These are phyloP conservation scores for Ophiosphaerella herpotricha DNA, from an alignment of 2,329 filamentous ascomycete genomes.

Conservation along the genomic window DNA sequence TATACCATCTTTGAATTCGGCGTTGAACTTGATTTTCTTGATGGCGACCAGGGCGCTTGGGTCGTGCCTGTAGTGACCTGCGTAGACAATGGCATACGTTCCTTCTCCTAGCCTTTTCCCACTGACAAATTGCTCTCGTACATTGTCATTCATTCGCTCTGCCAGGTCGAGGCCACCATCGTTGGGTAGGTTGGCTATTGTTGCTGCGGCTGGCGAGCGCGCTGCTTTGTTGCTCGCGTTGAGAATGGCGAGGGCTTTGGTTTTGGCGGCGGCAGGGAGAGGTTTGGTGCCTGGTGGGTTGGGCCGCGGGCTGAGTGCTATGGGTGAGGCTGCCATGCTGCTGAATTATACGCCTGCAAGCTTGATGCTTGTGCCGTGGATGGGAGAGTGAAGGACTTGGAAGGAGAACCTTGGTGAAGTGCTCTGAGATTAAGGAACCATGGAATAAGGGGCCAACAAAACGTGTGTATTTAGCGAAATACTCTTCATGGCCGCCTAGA, in stretches of 20 bases:
- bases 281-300: constrained; percentile 24
- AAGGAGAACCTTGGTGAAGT: no score
- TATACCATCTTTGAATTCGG: constrained; percentile 87
- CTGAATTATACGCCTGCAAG: neutral
- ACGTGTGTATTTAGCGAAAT: neutral
- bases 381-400: neutral
- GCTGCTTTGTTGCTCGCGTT: constrained; percentile 25
- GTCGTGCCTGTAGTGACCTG: constrained; percentile 76
- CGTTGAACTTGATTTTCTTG: constrained; percentile 88
- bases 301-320: constrained; percentile 33
- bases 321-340: constrained; percentile 33
- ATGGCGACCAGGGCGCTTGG: constrained; percentile 81
- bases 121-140: constrained; percentile 86
- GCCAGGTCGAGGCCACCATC: constrained; percentile 47
- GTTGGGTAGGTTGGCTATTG: constrained; percentile 15
- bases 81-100: constrained; percentile 95
- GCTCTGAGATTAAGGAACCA: constrained; percentile 3
- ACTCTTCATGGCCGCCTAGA: constrained; percentile 2
- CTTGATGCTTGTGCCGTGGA: neutral
- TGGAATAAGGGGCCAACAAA: constrained; percentile 1
- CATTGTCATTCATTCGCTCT: constrained; percentile 54
- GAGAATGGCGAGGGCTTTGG: constrained; percentile 41
- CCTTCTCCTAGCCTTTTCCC: constrained; percentile 92
- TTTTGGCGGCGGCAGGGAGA: constrained; percentile 22
- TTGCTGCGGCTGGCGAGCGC: constrained; percentile 13